Conservation (phyloP, 1,139 yeast species). For the Pichia inconspicua region DNA sequence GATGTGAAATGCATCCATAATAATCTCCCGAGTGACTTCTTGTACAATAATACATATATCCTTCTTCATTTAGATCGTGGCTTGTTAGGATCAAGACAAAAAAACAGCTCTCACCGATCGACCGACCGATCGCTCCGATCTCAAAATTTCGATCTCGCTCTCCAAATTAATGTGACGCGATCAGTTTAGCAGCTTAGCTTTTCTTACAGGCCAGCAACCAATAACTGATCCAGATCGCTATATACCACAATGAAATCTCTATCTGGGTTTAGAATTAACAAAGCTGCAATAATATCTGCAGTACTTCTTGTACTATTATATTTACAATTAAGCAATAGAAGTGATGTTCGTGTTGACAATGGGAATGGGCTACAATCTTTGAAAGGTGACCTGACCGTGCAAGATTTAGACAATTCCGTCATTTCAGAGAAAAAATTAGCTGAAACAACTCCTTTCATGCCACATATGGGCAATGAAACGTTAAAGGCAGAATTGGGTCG, state of each 20-base stretch:
- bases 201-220: no score
- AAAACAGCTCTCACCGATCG: no score
- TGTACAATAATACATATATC: no score
- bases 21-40: no score
- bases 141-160: no score
- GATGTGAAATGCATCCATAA: neutral
- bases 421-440: neutral
- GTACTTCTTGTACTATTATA: neutral
- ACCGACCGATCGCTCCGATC: no score
- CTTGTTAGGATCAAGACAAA: no score
- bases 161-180: no score
- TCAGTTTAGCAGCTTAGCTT: no score
- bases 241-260: neutral
- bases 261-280: neutral
- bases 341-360: neutral
- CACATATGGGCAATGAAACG: conserved; percentile 67
- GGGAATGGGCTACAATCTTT: neutral
- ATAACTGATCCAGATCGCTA: no score
- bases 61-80: no score
- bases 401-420: neutral
- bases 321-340: conserved; percentile 1
- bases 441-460: conserved; percentile 50
- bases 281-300: neutral
- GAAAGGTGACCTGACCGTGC: neutral
- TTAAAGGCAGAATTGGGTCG: conserved; percentile 70